Percentiles rank a stretch among this genome's conserved stretches.
Evolutionary conservation across 2,329 filamentous ascomycete species (phyloP).

Genomic region (Pyrenochaeta sp.): DNA sequence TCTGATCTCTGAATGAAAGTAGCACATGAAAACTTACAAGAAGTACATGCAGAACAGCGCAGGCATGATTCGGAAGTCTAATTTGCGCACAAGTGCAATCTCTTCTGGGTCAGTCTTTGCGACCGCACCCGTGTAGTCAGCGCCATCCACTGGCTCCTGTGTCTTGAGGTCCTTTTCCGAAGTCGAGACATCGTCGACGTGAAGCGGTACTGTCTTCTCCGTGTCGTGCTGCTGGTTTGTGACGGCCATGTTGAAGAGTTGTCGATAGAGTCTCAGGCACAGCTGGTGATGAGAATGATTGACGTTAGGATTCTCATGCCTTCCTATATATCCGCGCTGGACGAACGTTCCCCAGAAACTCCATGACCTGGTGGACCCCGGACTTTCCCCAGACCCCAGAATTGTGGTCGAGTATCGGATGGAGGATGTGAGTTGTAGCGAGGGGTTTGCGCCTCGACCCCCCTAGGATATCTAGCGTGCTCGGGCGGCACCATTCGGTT

Average conservation of each 20-base stretch:
- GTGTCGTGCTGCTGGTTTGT: constrained; percentile 10
- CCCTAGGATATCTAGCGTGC: too few species aligned
- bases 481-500: too few species aligned
- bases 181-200: constrained; percentile 26
- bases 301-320: not conserved
- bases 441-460: constrained; percentile 3
- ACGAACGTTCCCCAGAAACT: constrained; percentile 29
- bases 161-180: constrained; percentile 22
- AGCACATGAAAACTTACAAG: constrained; percentile 13
- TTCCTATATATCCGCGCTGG: constrained; percentile 25
- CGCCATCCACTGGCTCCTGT: not conserved
- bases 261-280: constrained; percentile 1
- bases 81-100: constrained; percentile 34
- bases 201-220: constrained; percentile 25
- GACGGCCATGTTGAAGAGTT: constrained; percentile 13
- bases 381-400: constrained; percentile 32
- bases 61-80: constrained; percentile 35
- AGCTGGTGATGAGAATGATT: too few species aligned
- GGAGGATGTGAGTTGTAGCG: constrained; percentile 6
- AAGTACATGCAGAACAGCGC: constrained; percentile 50
- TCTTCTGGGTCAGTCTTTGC: constrained; percentile 33
- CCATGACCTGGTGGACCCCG: constrained; percentile 15
- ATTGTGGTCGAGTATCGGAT: not conserved
- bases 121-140: constrained; percentile 32
- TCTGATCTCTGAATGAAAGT: not conserved